Conservation (phyloP, 495 filamentous ascomycete species). For the Haplographium delicatum region DNA sequence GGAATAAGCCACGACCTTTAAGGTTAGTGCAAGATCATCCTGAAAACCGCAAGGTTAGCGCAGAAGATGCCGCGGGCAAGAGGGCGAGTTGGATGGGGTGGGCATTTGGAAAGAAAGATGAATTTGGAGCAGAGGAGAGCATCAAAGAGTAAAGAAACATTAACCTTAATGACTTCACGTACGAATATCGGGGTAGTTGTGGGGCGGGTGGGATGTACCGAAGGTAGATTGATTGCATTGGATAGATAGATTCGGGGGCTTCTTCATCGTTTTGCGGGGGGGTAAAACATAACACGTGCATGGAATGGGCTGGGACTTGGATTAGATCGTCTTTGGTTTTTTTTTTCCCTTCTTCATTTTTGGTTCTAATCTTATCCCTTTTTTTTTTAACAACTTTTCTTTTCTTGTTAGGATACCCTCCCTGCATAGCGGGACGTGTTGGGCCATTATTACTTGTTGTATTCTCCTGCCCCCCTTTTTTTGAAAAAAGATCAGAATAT, state of each 20-base stretch:
- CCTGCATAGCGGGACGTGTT: neutral
- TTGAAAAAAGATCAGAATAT: too few relatives aligned
- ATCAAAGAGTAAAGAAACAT: constrained; percentile 21
- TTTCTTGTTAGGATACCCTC: neutral
- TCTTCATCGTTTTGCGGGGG: too few relatives aligned
- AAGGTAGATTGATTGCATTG: neutral
- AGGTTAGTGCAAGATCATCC: constrained; percentile 66
- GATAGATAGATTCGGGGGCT: too few relatives aligned
- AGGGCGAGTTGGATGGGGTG: constrained; percentile 54
- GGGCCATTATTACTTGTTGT: too few relatives aligned
- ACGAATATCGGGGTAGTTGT: too few relatives aligned
- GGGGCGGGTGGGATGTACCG: neutral
- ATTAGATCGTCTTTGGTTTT: neutral
- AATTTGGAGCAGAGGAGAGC: constrained; percentile 5
- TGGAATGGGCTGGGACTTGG: neutral
- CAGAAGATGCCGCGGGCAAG: constrained; percentile 37
- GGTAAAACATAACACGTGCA: too few relatives aligned
- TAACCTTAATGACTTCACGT: too few relatives aligned
- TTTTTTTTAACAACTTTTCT: too few relatives aligned
- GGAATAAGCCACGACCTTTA: constrained; percentile 77
- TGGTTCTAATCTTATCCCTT: too few relatives aligned
- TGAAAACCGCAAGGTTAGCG: constrained; percentile 33
- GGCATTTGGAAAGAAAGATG: constrained; percentile 27
- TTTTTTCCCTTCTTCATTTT: too few relatives aligned
- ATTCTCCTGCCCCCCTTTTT: too few relatives aligned